These are phyloP conservation scores for Marasmius sp. DNA, from an alignment of 1,284 basidiomycete genomes.

Conservation along the genomic window DNA sequence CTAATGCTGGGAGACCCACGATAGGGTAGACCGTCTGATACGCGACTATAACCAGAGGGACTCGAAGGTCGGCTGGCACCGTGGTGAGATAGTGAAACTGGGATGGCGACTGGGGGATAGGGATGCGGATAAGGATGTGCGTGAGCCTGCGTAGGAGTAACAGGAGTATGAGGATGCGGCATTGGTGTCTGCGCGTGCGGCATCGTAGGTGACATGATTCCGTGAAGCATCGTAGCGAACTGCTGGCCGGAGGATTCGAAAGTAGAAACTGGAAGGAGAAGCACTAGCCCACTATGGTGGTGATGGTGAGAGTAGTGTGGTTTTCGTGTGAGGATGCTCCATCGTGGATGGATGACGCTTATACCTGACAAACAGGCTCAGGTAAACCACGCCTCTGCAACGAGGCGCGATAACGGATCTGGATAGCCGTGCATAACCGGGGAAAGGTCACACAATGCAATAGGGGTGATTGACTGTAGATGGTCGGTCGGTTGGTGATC, in stretches of 20 bases:
- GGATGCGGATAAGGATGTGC: neutral
- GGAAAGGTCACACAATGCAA: no score
- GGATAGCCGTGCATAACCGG: neutral
- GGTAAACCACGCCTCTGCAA: conserved; percentile 1
- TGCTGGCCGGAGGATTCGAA: neutral
- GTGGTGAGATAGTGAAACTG: neutral
- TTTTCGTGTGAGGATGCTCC: neutral
- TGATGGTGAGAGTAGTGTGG: neutral
- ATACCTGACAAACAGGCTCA: neutral
- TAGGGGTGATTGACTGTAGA: no score
- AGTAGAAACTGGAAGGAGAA: neutral
- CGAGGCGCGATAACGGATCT: neutral
- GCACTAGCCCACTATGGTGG: neutral
- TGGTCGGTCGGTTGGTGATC: no score
- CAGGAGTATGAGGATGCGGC: neutral
- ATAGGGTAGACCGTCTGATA: conserved; percentile 25
- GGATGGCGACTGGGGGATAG: conserved; percentile 1
- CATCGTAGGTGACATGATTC: conserved; percentile 4
- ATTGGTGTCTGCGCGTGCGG: neutral
- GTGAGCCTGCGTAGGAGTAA: no score
- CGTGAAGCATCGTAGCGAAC: neutral
- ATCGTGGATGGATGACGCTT: neutral
- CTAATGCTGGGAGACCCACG: conserved; percentile 32
- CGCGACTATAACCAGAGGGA: conserved; percentile 11
- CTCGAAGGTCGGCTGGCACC: conserved; percentile 10